Conservation (phyloP, 768 basidiomycete genomes). For the Leucocoprinus leucothites region DNA sequence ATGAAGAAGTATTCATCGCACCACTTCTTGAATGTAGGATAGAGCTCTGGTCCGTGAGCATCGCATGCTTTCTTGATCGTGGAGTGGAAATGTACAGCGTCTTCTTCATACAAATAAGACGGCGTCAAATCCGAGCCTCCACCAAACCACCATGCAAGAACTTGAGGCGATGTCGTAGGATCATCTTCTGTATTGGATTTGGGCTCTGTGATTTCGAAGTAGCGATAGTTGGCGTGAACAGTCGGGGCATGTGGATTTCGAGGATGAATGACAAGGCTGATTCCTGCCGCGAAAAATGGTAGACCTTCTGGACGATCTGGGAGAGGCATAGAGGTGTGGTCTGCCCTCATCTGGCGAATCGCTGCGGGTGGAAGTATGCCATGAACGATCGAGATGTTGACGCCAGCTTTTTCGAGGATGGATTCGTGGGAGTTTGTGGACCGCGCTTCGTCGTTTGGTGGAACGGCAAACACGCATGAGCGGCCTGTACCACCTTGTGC, state of each 20-base stretch:
- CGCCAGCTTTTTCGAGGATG: constrained; percentile 91
- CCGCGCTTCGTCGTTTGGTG: constrained; percentile 30
- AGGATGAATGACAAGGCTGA: constrained; percentile 93
- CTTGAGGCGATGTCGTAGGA: constrained; percentile 37
- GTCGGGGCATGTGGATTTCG: constrained; percentile 92
- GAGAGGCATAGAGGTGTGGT: constrained; percentile 76
- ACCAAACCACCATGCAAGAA: constrained; percentile 97
- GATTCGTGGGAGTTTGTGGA: constrained; percentile 27
- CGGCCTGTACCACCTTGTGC: constrained; percentile 71
- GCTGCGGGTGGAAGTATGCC: constrained; percentile 85
- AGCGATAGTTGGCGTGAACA: constrained; percentile 94
- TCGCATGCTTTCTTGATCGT: constrained; percentile 78
- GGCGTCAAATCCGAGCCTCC: constrained; percentile 96
- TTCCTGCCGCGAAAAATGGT: constrained; percentile 91
- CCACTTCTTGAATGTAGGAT: constrained; percentile 87
- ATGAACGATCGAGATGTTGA: constrained; percentile 91
- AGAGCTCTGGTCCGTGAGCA: constrained; percentile 61
- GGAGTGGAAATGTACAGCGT: constrained; percentile 83
- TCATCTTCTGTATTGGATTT: constrained; percentile 21
- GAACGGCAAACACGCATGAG: constrained; percentile 76
- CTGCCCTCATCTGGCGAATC: constrained; percentile 91
- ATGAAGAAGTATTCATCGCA: constrained; percentile 98
- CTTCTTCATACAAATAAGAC: constrained; percentile 85
- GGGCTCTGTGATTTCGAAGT: constrained; percentile 85
- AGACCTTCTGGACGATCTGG: constrained; percentile 59